Evolutionary conservation across 2,329 filamentous ascomycete species (phyloP).

Genomic region (Chaetomiaceae sp.): DNA sequence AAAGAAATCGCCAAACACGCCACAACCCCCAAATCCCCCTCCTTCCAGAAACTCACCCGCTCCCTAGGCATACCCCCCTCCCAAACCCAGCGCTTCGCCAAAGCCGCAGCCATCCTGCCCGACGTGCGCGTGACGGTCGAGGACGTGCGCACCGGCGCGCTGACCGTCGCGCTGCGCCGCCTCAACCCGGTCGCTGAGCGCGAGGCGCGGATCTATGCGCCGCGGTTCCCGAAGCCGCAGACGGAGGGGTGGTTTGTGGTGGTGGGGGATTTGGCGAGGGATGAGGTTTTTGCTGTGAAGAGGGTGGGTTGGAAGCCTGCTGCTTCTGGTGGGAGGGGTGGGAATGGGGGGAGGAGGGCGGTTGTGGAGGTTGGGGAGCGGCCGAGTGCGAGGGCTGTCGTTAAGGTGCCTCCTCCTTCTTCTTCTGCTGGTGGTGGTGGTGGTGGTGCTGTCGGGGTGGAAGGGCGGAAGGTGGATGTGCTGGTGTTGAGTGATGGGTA

Average conservation of each 20-base stretch:
- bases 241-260: slow-evolving; percentile 90
- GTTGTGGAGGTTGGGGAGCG: slow-evolving; percentile 39
- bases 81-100: slow-evolving; percentile 46
- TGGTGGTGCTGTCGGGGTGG: slow-evolving; percentile 30
- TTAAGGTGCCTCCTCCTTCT: slow-evolving; percentile 58
- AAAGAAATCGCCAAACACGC: slow-evolving; percentile 35
- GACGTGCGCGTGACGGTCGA: slow-evolving; percentile 59
- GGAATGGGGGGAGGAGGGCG: slow-evolving; percentile 23
- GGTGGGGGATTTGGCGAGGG: slow-evolving; percentile 59
- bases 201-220: slow-evolving; percentile 76
- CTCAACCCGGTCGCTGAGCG: slow-evolving; percentile 60
- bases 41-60: slow-evolving; percentile 39
- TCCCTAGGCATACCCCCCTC: slow-evolving; percentile 46
- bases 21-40: background rate
- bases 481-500: slow-evolving; percentile 83
- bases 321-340: slow-evolving; percentile 15
- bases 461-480: slow-evolving; percentile 63
- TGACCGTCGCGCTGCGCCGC: slow-evolving; percentile 62
- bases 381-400: slow-evolving; percentile 49
- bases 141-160: slow-evolving; percentile 54
- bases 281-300: slow-evolving; percentile 83
- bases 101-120: slow-evolving; percentile 63
- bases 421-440: no score
- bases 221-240: slow-evolving; percentile 88
- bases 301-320: slow-evolving; percentile 65